Evolutionary conservation across 225 moss, liverwort and hornwort genomes (phyloP), one percentile per base, ranked within the genome.

Genomic region (Bryoerythrophyllum caledonicum): DNA sequence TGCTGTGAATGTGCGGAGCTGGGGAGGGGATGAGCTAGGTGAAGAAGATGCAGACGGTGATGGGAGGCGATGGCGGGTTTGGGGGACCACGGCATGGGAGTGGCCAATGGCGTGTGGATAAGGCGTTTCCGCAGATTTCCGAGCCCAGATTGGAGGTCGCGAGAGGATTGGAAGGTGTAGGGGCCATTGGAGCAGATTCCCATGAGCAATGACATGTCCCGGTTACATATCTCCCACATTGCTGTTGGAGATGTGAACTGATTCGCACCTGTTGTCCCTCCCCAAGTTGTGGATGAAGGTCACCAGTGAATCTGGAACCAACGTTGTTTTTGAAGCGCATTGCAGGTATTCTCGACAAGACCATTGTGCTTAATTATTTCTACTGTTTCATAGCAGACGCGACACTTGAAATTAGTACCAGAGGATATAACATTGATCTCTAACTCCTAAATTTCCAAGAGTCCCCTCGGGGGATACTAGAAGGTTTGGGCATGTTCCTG

Each of bases 91-190:
- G 64, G 79, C 44, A 44, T 70, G 59, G 72, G 32, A 76, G 46
- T 38, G 76, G 65, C 84, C 77, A 77, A 84, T 84, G 26, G 60
- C 53, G 26, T 74, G 48, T 60, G 65, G 84, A 84, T 84, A 78
- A 77, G 80, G 65, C 30, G 72, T 65, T 64, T 14, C 7, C 16
- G 43, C 41, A 65, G 65, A 65, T 65, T 65, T 65, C 43, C 65
- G 43, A 3, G 65, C 7, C 41, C 68, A 54, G 68, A 68, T 68
- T 68, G 52, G 49, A 28, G 51, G 21, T 6, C 0, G 24, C 40
- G 24, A 65, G 64, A 24, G 41, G 65, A 65, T 43, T 41, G 65
- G 60, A 17, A 28, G 28, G 14, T 7, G 28, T 28, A 14, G 30
- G 25, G 7, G 63, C 55, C 69, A 70, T 70, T 70, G 69, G 69